Evolutionary conservation across 805 yeast genomes (phyloP).

Genomic region (Blastobotrys muscicola): DNA sequence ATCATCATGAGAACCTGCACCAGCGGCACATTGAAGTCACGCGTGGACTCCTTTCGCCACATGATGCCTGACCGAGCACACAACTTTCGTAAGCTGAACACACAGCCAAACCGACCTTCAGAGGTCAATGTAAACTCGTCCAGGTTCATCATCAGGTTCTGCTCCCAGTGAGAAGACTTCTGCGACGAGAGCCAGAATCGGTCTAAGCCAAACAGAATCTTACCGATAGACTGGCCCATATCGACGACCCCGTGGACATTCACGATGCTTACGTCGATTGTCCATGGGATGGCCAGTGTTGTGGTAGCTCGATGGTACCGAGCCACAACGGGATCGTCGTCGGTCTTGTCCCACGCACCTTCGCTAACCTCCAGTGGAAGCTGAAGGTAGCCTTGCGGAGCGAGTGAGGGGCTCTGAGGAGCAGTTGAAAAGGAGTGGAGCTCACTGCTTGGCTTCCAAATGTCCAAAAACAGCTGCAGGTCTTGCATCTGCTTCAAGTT

Average conservation of each 20-base stretch:
- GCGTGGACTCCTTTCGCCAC: constrained; percentile 46
- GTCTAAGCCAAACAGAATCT: constrained; percentile 44
- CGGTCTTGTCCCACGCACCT: background rate
- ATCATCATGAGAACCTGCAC: constrained; percentile 54
- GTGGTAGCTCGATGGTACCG: constrained; percentile 49
- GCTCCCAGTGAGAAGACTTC: constrained; percentile 62
- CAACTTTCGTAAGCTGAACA: constrained; percentile 39
- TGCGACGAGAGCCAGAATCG: constrained; percentile 60
- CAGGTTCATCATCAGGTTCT: constrained; percentile 54
- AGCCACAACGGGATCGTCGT: constrained; percentile 14
- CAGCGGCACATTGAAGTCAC: constrained; percentile 49
- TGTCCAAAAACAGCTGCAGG: constrained; percentile 67
- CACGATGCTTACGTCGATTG: constrained; percentile 45
- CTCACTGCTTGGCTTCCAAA: constrained; percentile 51
- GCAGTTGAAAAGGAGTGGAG: background rate
- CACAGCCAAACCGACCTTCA: constrained; percentile 76
- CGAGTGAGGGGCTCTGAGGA: too few relatives aligned
- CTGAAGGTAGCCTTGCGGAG: too few relatives aligned
- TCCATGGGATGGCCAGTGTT: constrained; percentile 67
- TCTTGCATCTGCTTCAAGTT: constrained; percentile 85
- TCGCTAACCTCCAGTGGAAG: background rate
- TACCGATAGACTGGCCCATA: constrained; percentile 78
- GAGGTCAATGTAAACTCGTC: constrained; percentile 43
- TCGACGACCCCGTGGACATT: constrained; percentile 53
- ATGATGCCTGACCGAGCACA: constrained; percentile 55